Evolutionary conservation across 2,329 filamentous ascomycete genomes (phyloP), one percentile per base, ranked within the genome.

Genomic region (Arthrobotrys sphaeroides): DNA sequence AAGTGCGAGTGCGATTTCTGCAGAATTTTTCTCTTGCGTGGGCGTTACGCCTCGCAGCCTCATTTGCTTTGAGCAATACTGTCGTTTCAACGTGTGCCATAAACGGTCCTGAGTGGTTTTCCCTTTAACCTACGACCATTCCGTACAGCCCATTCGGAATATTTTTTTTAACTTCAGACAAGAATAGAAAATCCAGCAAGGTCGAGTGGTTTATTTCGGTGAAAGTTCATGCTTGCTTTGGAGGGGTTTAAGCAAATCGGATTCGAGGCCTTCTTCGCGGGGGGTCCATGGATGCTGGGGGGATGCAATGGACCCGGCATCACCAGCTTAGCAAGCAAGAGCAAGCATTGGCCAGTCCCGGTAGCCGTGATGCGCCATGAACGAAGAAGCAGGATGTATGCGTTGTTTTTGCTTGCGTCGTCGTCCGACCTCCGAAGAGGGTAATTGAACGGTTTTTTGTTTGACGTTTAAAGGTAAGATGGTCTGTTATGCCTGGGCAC

Each of bases 71-170:
- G 47, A 20, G 26, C 7, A 31, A 31, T 24, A 53, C 33, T 20
- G 22, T 9, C n/a, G n/a, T n/a, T n/a, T n/a, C n/a, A n/a, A n/a
- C n/a, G n/a, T n/a, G n/a, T n/a, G n/a, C n/a, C n/a, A n/a, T n/a
- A n/a, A 42, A 16, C 28, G 43, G 28, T 26, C 36, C 20, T 69
- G 65, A 69, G 65, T 61, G 65, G 53, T 69, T 68, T 68, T 57
- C n/a, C 33, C 24, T 55, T 51, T 33, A 22, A 3, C 20, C n/a
- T 59, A 31, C 24, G n/a, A 12, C 45, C 7, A 45, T 47, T 47
- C 45, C 22, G 10, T 43, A 36, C 31, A 38, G 65, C 26, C 55
- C 66, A 55, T 40, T 62, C 66, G 66, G 66, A 69, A 70, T 55
- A 53, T 62, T 62, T 61, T n/a, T n/a, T 12, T 61, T 20, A 28